A percentile compares a stretch with the other conserved stretches of the same genome.
Conservation (phyloP, 192 early-diverging fungal species). For the Backusella westeae region DNA sequence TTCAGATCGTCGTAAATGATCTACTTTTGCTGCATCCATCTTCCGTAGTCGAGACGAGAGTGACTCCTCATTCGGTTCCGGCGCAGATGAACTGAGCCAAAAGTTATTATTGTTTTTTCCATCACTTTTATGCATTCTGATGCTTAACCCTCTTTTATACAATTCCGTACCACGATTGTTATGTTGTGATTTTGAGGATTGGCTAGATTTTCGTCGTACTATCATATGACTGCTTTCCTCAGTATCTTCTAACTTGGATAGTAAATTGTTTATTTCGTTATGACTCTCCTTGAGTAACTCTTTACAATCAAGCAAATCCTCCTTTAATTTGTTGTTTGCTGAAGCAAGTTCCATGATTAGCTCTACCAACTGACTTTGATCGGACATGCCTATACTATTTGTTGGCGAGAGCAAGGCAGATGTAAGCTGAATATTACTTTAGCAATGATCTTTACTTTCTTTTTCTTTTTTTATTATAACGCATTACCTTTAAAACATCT, state of each 20-base stretch:
- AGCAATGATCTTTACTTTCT: conserved; percentile 6
- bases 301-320: conserved; percentile 43
- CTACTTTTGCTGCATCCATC: neutral
- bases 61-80: neutral
- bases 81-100: neutral
- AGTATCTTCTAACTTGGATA: neutral
- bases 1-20: neutral
- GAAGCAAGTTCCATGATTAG: conserved; percentile 56
- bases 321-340: conserved; percentile 49
- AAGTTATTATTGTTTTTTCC: neutral
- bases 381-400: neutral
- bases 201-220: conserved; percentile 8
- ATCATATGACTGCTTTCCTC: neutral
- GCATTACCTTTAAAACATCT: conserved; percentile 30
- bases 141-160: conserved; percentile 6
- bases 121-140: neutral
- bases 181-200: neutral
- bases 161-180: neutral
- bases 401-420: conserved; percentile 7
- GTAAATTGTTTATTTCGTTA: conserved; percentile 4
- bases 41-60: neutral
- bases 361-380: conserved; percentile 43
- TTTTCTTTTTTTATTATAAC: neutral
- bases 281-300: conserved; percentile 48
- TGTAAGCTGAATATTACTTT: conserved; percentile 9